Evolutionary conservation across 2,329 filamentous ascomycete species (phyloP).

Genomic region (Elsinoe batatas): DNA sequence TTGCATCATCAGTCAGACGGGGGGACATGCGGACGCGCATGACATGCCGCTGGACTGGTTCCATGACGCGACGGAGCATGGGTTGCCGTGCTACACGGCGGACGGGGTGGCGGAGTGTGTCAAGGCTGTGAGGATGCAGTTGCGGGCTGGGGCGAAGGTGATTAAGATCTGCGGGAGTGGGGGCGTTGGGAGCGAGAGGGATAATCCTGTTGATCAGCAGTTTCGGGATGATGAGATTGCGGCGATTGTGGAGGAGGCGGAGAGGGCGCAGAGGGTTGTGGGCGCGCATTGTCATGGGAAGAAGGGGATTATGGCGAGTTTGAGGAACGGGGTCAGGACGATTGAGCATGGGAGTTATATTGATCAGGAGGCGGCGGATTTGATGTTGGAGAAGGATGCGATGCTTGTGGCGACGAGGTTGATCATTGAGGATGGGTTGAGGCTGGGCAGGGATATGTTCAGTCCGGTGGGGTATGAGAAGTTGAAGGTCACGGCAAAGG

Average conservation of each 20-base stretch:
- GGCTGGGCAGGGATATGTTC: conserved; percentile 18
- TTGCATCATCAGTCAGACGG: conserved; percentile 37
- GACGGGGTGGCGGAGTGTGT: conserved; percentile 41
- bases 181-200: conserved; percentile 22
- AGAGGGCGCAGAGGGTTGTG: conserved; percentile 17
- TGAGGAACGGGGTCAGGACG: conserved; percentile 36
- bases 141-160: conserved; percentile 39
- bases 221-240: conserved; percentile 20
- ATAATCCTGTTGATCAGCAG: conserved; percentile 21
- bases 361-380: conserved; percentile 35
- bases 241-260: conserved; percentile 21
- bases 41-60: conserved; percentile 29
- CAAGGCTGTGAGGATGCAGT: conserved; percentile 33
- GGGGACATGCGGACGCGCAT: conserved; percentile 41
- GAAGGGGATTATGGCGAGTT: conserved; percentile 35
- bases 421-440: conserved; percentile 33
- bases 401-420: conserved; percentile 38
- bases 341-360: conserved; percentile 43
- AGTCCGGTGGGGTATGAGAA: conserved; percentile 27
- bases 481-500: conserved; percentile 28
- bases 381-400: conserved; percentile 38
- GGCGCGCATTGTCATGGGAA: conserved; percentile 29
- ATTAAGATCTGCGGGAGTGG: conserved; percentile 36
- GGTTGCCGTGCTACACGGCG: conserved; percentile 24
- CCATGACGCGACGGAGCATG: conserved; percentile 25